Percentiles rank a stretch among this genome's conserved stretches.
Conservation (phyloP, 2,329 filamentous ascomycete genomes). For the Tolypocladium sp. region DNA sequence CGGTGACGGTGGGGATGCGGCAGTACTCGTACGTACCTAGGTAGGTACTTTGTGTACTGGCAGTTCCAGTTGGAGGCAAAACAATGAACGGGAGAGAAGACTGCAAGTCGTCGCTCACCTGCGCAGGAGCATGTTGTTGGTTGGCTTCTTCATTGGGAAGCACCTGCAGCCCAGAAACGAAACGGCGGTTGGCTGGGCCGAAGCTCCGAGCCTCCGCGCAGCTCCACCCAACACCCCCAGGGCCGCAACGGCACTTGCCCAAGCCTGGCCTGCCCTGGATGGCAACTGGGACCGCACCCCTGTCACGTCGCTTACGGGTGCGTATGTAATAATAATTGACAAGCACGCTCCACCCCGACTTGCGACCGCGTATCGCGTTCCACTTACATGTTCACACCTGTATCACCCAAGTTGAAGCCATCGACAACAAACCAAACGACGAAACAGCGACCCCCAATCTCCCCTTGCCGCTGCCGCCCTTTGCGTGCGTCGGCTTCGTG, state of each 20-base stretch:
- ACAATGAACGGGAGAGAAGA: too few species aligned
- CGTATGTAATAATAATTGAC: neutral
- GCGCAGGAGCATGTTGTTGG: too few species aligned
- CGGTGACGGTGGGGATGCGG: neutral
- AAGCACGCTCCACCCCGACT: neutral
- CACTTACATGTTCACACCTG: neutral
- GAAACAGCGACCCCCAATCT: neutral
- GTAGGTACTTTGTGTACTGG: too few species aligned
- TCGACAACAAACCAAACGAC: neutral
- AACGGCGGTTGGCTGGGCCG: neutral
- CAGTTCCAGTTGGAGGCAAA: too few species aligned
- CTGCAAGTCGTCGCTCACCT: too few species aligned
- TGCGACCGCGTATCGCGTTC: neutral
- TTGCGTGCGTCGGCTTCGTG: neutral
- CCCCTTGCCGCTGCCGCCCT: neutral
- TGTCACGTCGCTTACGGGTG: neutral
- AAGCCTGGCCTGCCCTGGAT: too few species aligned
- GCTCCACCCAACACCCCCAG: too few species aligned
- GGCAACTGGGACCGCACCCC: too few species aligned
- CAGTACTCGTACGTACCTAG: neutral
- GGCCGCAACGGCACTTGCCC: neutral
- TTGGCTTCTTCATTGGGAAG: neutral
- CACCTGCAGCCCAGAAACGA: neutral
- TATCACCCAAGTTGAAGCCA: neutral
- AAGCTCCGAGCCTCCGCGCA: too few species aligned